Conservation (phyloP, 1,284 basidiomycete genomes). For the Dichomitus squalens region DNA sequence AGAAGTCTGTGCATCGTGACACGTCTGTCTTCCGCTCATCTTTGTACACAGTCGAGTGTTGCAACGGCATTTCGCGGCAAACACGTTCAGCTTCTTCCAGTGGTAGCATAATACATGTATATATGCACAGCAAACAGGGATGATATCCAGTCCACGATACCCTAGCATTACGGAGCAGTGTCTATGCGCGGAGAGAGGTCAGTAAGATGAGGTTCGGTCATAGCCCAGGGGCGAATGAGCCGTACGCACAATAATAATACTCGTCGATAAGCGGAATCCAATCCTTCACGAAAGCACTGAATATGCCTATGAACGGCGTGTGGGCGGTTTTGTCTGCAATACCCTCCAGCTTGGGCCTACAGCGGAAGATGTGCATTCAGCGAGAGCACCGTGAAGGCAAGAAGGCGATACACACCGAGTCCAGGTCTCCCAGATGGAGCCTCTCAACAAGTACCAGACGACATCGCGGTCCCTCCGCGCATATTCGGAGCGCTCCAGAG, state of each 20-base stretch:
- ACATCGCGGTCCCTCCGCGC: constrained; percentile 80
- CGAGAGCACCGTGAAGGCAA: not conserved
- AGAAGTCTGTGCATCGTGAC: too few relatives aligned
- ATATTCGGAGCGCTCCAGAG: constrained; percentile 79
- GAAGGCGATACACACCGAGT: constrained; percentile 58
- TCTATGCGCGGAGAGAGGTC: constrained; percentile 29
- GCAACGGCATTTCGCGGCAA: not conserved
- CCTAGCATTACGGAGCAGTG: constrained; percentile 39
- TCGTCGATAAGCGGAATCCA: constrained; percentile 95
- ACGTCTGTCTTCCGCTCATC: too few relatives aligned
- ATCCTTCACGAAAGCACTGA: constrained; percentile 80
- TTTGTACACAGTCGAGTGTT: not conserved
- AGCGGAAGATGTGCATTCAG: constrained; percentile 6
- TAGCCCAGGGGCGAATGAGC: not conserved
- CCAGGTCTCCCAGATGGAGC: constrained; percentile 86
- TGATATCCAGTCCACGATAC: constrained; percentile 5
- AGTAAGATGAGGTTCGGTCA: not conserved
- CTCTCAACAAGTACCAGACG: constrained; percentile 85
- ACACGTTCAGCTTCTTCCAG: not conserved
- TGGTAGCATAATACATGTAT: constrained; percentile 18
- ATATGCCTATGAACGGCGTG: constrained; percentile 73
- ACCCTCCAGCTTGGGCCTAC: constrained; percentile 75
- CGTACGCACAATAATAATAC: constrained; percentile 90
- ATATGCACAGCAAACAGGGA: constrained; percentile 13
- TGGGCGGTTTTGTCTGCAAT: constrained; percentile 60